phyloP scores from a whole-genome alignment of 129 eudicot genomes.

The Flaveria ramosissima region DNA sequence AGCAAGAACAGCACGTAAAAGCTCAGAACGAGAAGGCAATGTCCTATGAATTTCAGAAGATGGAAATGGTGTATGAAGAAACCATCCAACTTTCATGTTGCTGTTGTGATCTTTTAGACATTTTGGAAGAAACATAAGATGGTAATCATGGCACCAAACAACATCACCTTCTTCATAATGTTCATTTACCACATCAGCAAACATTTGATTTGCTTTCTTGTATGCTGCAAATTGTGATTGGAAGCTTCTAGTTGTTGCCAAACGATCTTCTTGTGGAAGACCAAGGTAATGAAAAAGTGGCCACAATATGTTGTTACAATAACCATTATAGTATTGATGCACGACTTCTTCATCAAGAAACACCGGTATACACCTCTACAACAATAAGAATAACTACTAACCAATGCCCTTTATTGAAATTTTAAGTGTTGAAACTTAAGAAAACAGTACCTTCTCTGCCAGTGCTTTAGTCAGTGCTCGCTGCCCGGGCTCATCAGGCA shows the following conservation, averaged over 20 bases:
- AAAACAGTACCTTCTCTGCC: conserved; percentile 74
- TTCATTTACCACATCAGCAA: conserved; percentile 86
- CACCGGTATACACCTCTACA: conserved; percentile 96
- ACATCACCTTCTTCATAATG: conserved; percentile 96
- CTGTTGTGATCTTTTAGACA: conserved; percentile 75
- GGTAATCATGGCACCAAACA: conserved; percentile 99
- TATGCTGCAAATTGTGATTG: conserved; percentile 96
- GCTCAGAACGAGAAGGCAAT: conserved; percentile 91
- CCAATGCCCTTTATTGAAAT: background rate
- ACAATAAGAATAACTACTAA: background rate
- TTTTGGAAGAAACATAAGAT: conserved; percentile 94
- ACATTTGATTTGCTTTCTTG: conserved; percentile 93
- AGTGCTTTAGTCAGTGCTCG: conserved; percentile 76
- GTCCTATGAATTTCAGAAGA: conserved; percentile 97
- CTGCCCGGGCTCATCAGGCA: conserved; percentile 93
- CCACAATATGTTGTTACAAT: conserved; percentile 96
- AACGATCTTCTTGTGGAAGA: conserved; percentile 93
- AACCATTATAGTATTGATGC: conserved; percentile 94
- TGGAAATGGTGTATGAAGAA: conserved; percentile 96
- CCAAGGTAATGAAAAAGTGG: conserved; percentile 94
- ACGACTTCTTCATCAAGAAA: conserved; percentile 90
- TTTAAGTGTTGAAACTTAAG: background rate
- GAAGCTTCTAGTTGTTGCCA: conserved; percentile 91
- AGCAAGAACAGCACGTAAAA: conserved; percentile 86
- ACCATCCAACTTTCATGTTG: conserved; percentile 97